Conservation (phyloP, 768 basidiomycete genomes). For the Galerina marginata region DNA sequence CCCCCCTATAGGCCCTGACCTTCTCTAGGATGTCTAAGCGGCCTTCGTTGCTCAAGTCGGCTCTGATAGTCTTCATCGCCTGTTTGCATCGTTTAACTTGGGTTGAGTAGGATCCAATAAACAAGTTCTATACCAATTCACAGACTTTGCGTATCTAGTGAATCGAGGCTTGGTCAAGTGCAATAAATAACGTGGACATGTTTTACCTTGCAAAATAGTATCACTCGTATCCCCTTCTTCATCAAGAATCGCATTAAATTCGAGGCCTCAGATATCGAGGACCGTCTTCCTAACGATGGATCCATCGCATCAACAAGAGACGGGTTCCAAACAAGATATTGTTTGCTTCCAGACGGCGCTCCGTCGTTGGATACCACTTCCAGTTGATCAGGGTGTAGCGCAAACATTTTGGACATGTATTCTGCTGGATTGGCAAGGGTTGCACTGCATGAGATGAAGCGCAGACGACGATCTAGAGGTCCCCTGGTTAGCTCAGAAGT, state of each 20-base stretch:
- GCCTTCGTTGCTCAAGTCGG: conserved; percentile 75
- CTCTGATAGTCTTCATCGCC: conserved; percentile 81
- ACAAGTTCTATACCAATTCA: conserved; percentile 60
- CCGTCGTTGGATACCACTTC: conserved; percentile 80
- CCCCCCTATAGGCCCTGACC: conserved; percentile 86
- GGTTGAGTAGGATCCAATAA: not conserved
- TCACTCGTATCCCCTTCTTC: conserved; percentile 79
- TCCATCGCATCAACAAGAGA: conserved; percentile 60
- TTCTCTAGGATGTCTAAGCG: conserved; percentile 74
- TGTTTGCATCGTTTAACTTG: conserved; percentile 26
- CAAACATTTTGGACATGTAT: conserved; percentile 82
- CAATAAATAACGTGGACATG: not conserved
- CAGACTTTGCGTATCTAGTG: conserved; percentile 78
- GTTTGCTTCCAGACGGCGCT: conserved; percentile 80
- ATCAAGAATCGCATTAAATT: conserved; percentile 79
- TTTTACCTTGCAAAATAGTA: conserved; percentile 86
- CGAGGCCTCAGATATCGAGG: conserved; percentile 72
- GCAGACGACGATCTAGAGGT: conserved; percentile 54
- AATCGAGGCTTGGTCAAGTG: not conserved
- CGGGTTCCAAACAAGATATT: conserved; percentile 81
- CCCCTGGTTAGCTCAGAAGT: not conserved
- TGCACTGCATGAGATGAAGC: conserved; percentile 87
- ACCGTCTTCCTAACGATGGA: conserved; percentile 57
- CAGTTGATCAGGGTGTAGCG: conserved; percentile 63
- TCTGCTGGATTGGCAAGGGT: conserved; percentile 78